Evolutionary conservation across 1,284 basidiomycete species (phyloP), one percentile per base, ranked within the genome.

Genomic region (Agroathelia rolfsii): DNA sequence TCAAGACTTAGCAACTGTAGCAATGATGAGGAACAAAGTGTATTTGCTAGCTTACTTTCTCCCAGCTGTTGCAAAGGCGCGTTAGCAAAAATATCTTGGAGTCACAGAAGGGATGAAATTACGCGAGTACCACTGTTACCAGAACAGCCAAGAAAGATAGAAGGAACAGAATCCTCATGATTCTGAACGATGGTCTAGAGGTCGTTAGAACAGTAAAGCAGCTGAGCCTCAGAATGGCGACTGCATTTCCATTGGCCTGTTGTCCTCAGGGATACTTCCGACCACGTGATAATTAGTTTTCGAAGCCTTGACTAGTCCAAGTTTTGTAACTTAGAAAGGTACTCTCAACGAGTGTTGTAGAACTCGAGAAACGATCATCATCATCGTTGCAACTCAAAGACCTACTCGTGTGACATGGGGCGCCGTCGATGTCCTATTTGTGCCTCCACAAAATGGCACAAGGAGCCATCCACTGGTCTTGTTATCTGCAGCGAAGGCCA

Each of bases 401-500:
- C 15, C 13, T 10, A 28, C 26, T 28, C 9, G 26, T 14, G 9
- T 8, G 8, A 8, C 9, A 78, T 79, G 77, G 65, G 70, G 2
- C 67, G 68, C 31, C 63, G 61, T 37, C 66, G 66, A 24, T 87
- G 82, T 46, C 61, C 66, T 0, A 65, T 74, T 15, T 87, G 83
- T 45, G 70, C 74, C n/a, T 83, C 83, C 13, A 71, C 67, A 34
- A 69, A 78, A 52, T 87, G 83, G 83, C 74, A 77, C 45, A 85
- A 84, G 49, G 79, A 83, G 36, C 71, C 76, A 15, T 62, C 69
- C 0, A 76, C 71, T 31, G 84, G 83, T 3, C 54, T 79, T 19
- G 66, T 87, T 34, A 73, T 73, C 2, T 87, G 83, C 50, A 75
- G 69, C 41, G 81, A 86, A 49, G 83, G 84, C 2, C 84, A 87